Evolutionary conservation across 169 alveolate genomes (phyloP), one percentile per base, ranked within the genome.

Genomic region (Plasmodium gaboni): DNA sequence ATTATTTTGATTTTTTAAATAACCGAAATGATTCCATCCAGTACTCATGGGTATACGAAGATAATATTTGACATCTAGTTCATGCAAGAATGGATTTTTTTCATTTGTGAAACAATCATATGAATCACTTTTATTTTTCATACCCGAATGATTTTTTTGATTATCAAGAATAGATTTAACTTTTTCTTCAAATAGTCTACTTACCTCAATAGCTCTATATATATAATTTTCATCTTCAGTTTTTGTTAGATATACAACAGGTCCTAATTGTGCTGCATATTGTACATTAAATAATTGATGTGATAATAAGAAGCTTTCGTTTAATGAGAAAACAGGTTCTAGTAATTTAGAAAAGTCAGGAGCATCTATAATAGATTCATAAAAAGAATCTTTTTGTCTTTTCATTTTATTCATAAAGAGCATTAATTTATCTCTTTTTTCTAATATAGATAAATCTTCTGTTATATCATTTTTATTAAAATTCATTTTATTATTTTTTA

Each of bases 1-100:
- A 51, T 78, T 78, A 44, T 78, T 64, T 64, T 78, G 89, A 55
- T 78, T 78, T n/a, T 78, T 78, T 24, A 78, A 44, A 57, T 78
- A 78, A 44, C 78, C 74, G 22, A 78, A 78, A 70, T 78, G 89
- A 59, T 78, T 78, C 89, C 89, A 78, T 69, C 89, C 89, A 44
- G 89, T 78, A 46, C 89, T 78, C 89, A 78, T 78, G 17, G 89
- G 89, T 0, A 78, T 78, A 17, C 76, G 74, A 32, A 78, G 78
- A 60, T 78, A 78, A 22, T 78, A 78, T 69, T 78, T 78, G 9
- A 78, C 89, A 42, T 78, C 89, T 67, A 78, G 69, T 46, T 78
- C 89, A 69, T 65, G 89, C 9, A 78, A 46, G 19, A 64, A 78
- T 38, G 89, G 89, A 22, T 48, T 64, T 32, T 67, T 78, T 7